Evolutionary conservation across 768 basidiomycete genomes (phyloP).

Genomic region (Xerocomus potaroensis): DNA sequence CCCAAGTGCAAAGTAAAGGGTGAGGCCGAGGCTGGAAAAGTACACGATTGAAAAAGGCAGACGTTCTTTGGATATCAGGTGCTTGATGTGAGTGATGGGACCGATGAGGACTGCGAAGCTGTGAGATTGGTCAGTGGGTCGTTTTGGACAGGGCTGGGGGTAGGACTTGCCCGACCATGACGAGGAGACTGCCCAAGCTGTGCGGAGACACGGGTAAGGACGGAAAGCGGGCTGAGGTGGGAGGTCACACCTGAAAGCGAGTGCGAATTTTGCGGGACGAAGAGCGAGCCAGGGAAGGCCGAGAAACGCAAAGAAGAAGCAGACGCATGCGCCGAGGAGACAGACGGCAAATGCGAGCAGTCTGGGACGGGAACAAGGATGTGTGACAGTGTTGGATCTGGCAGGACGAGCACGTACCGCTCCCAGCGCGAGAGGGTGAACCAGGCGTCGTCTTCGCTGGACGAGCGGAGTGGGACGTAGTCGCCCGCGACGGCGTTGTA

Average conservation of each 20-base stretch:
- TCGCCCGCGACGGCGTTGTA: constrained; percentile 82
- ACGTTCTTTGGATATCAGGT: constrained; percentile 76
- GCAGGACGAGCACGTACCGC: constrained; percentile 43
- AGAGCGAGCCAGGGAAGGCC: constrained; percentile 64
- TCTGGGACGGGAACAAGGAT: constrained; percentile 35
- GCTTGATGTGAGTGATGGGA: constrained; percentile 89
- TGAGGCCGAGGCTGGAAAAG: constrained; percentile 76
- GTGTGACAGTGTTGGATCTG: not conserved
- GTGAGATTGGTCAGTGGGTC: not conserved
- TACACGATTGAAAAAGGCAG: constrained; percentile 84
- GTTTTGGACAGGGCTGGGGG: not conserved
- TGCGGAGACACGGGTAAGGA: constrained; percentile 2
- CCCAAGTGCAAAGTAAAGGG: constrained; percentile 88
- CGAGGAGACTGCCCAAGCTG: constrained; percentile 84
- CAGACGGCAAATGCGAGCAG: constrained; percentile 90
- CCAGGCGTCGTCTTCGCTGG: constrained; percentile 95
- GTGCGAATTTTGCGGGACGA: constrained; percentile 87
- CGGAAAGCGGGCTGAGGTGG: not conserved
- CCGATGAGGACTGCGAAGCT: constrained; percentile 86
- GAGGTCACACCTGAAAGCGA: constrained; percentile 65
- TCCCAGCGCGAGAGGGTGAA: constrained; percentile 94
- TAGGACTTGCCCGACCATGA: constrained; percentile 84
- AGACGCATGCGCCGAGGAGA: constrained; percentile 84
- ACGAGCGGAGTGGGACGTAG: constrained; percentile 85
- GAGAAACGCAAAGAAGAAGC: constrained; percentile 89